Evolutionary conservation across 345 rosid genomes (phyloP), one percentile per base, ranked within the genome.

Genomic region (Euclidium syriacum): DNA sequence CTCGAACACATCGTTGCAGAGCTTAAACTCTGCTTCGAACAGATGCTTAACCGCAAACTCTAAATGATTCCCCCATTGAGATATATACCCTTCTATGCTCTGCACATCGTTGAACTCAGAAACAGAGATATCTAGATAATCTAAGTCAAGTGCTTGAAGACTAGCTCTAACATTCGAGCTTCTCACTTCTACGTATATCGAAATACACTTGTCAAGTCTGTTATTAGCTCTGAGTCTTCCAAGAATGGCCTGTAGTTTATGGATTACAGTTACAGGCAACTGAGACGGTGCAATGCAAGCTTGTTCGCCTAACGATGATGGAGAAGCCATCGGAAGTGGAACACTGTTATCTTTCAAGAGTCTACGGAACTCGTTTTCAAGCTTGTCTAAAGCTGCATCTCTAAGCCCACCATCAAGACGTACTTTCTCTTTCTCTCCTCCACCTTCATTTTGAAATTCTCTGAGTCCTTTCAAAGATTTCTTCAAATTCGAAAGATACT

Each of bases 11-110:
- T 95, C 97, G 29, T 78, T 88, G 48, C 99, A 90, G 52, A 95
- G 91, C 71, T 83, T 86, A 74, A 80, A 90, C 72, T 95, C 99
- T 1, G 92, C 99, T 76, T 95, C 99, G 33, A 95, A 86, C 75
- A 95, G 73, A 79, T 90, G 96, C 77, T 95, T 95, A 49, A 95
- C 99, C 0, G 99, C 99, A 79, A 95, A 95, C 82, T 90, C 99
- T 74, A 95, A 78, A 88, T 95, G 97, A 62, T 70, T 88, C 20
- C 97, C 97, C 99, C 99, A 95, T 58, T 85, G 90, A 7, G 82
- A 85, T 30, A 95, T 85, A 61, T 88, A 85, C 5, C 78, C 83
- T 62, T 94, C 97, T 62, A 95, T 94, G 75, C 87, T 83, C 78
- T 90, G 97, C 60, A 88, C 96, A 53, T 88, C 81, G 33, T 84